A percentile compares a stretch with the other conserved stretches of the same genome.
Conservation (phyloP, 768 basidiomycete genomes). For the Phlegmacium glaucopus region DNA sequence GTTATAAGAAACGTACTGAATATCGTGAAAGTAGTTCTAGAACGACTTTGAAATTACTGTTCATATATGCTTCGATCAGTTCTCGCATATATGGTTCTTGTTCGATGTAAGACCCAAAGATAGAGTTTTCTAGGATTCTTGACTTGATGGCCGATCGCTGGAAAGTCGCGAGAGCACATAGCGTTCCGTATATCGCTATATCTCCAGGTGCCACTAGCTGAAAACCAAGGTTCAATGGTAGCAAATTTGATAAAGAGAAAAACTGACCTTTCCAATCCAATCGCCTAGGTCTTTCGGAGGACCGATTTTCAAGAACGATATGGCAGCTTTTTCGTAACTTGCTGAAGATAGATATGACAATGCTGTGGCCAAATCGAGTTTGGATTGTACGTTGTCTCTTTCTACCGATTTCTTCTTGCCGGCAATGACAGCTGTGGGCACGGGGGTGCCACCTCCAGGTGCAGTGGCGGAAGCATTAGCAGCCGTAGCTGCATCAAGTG, state of each 20-base stretch:
- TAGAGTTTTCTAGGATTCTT: constrained; percentile 62
- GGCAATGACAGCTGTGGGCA: constrained; percentile 16
- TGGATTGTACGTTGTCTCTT: constrained; percentile 67
- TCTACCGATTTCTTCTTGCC: constrained; percentile 49
- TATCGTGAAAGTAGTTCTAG: constrained; percentile 70
- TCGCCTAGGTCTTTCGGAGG: constrained; percentile 64
- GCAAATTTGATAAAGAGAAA: neutral
- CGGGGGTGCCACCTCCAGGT: constrained; percentile 13
- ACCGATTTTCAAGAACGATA: constrained; percentile 66
- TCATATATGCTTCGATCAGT: constrained; percentile 81
- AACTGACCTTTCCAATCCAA: constrained; percentile 69
- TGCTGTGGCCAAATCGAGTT: constrained; percentile 79
- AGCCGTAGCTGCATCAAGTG: constrained; percentile 61
- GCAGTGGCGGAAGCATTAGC: constrained; percentile 19
- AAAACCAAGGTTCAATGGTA: neutral
- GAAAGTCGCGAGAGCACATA: constrained; percentile 81
- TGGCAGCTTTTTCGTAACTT: constrained; percentile 80
- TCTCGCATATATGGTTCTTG: constrained; percentile 86
- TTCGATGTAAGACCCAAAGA: constrained; percentile 76
- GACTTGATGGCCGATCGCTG: constrained; percentile 66
- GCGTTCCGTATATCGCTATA: constrained; percentile 80
- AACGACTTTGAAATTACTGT: constrained; percentile 81
- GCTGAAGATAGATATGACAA: constrained; percentile 70
- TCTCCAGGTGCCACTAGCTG: constrained; percentile 79
- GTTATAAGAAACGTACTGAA: constrained; percentile 68